Evolutionary conservation across 1,139 yeast species (phyloP).

Genomic region (Sugiyamaella castrensis): DNA sequence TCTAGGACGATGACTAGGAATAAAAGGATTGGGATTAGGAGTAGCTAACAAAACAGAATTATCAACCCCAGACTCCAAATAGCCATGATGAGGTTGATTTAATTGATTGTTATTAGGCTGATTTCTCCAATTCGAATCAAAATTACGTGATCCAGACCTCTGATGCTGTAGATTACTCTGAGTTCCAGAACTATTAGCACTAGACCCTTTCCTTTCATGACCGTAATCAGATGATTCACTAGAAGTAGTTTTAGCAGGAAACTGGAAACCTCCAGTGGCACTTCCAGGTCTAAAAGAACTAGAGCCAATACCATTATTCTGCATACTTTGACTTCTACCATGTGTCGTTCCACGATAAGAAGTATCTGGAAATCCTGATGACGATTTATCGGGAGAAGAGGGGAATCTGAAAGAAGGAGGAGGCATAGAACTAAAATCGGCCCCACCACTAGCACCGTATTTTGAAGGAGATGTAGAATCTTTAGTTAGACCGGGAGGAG

Average conservation of each 20-base stretch:
- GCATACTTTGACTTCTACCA: slow-evolving; percentile 16
- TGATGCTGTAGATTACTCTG: slow-evolving; percentile 36
- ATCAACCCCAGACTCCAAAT: slow-evolving; percentile 1
- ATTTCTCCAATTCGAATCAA: slow-evolving; percentile 44
- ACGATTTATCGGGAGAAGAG: slow-evolving; percentile 41
- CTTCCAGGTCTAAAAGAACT: slow-evolving; percentile 1
- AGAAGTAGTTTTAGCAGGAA: slow-evolving; percentile 5
- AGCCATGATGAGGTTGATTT: slow-evolving; percentile 21
- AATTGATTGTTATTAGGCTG: slow-evolving; percentile 28
- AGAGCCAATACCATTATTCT: slow-evolving; percentile 9
- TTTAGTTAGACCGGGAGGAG: slow-evolving; percentile 12
- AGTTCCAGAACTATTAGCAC: too few relatives aligned
- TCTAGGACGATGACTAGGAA: slow-evolving; percentile 77
- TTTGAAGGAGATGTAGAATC: slow-evolving; percentile 18
- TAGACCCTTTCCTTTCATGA: background rate
- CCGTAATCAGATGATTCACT: background rate
- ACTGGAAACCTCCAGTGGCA: slow-evolving; percentile 7
- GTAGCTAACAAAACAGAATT: slow-evolving; percentile 32
- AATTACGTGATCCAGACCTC: slow-evolving; percentile 51
- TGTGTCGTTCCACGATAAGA: slow-evolving; percentile 7
- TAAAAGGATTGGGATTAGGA: slow-evolving; percentile 45
- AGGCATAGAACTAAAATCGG: slow-evolving; percentile 2
- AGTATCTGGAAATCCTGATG: background rate
- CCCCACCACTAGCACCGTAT: background rate
- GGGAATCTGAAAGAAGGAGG: slow-evolving; percentile 51